Conservation (phyloP, 495 filamentous ascomycete genomes). For the Penicillium simplicissimum region DNA sequence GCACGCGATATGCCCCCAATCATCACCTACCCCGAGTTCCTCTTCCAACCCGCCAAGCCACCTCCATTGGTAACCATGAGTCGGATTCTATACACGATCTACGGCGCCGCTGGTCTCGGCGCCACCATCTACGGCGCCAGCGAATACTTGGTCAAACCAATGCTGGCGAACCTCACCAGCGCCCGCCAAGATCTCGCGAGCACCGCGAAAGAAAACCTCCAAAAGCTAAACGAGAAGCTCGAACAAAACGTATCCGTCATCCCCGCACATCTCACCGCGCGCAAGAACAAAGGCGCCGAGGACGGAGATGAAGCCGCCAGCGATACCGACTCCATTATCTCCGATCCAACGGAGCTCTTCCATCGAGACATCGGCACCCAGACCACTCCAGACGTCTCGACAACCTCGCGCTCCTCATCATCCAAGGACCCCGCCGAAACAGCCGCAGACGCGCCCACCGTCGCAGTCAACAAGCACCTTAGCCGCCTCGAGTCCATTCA, state of each 20-base stretch:
- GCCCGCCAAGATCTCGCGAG: constrained; percentile 80
- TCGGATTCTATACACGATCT: constrained; percentile 74
- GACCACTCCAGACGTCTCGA: constrained; percentile 60
- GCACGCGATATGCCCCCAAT: constrained; percentile 71
- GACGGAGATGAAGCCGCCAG: constrained; percentile 48
- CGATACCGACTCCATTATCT: constrained; percentile 48
- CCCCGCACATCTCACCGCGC: constrained; percentile 45
- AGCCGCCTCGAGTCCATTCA: constrained; percentile 47
- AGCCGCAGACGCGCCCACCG: constrained; percentile 24
- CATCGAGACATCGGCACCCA: constrained; percentile 88
- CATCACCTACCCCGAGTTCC: constrained; percentile 96
- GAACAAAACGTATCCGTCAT: constrained; percentile 65
- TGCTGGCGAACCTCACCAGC: constrained; percentile 70
- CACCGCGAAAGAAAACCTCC: constrained; percentile 64
- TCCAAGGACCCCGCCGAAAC: constrained; percentile 14
- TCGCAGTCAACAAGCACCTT: constrained; percentile 40
- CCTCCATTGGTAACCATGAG: constrained; percentile 76
- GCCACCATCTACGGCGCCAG: constrained; percentile 77
- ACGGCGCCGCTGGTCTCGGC: constrained; percentile 69
- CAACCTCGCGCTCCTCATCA: constrained; percentile 18
- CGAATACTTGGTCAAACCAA: constrained; percentile 79
- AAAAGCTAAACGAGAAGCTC: constrained; percentile 72
- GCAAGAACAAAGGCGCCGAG: constrained; percentile 21
- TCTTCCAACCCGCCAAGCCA: constrained; percentile 62
- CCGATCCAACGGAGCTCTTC: constrained; percentile 83